Evolutionary conservation across 73 alveolate species (phyloP).

Genomic region (Tetrahymena borealis): DNA sequence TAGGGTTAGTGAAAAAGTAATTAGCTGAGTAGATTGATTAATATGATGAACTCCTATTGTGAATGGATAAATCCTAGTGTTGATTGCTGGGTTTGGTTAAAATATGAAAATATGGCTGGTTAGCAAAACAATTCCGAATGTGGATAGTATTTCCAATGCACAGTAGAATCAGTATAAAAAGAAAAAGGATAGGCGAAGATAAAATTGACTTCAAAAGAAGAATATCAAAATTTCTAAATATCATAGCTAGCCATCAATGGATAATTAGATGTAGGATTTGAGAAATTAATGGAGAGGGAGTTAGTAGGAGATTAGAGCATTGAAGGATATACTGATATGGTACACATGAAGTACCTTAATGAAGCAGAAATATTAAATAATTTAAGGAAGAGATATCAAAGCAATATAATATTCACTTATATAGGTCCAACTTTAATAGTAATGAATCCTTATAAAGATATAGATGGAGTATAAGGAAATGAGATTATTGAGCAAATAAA

Average conservation of each 20-base stretch:
- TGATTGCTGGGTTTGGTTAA: neutral
- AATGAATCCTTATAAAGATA: slow-evolving; percentile 84
- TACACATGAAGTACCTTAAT: slow-evolving; percentile 64
- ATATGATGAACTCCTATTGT: neutral
- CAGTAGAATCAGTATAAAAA: neutral
- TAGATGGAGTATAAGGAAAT: slow-evolving; percentile 19
- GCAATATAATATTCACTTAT: slow-evolving; percentile 85
- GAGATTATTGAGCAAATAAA: neutral
- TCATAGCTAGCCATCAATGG: neutral
- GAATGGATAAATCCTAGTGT: neutral
- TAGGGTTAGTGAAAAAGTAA: too few species aligned
- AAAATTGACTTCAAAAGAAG: neutral
- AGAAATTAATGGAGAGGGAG: neutral
- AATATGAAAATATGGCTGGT: neutral
- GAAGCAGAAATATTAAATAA: slow-evolving; percentile 74
- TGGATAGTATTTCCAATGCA: neutral
- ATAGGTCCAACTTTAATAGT: slow-evolving; percentile 93
- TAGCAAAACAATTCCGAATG: neutral
- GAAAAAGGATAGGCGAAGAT: neutral
- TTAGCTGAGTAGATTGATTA: neutral
- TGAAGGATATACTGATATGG: slow-evolving; percentile 66
- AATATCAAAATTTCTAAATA: neutral
- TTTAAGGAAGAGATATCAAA: slow-evolving; percentile 67
- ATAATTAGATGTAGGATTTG: neutral
- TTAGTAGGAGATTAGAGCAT: neutral